Evolutionary conservation across 257 asterid genomes (phyloP).

Genomic region (Petrea volubilis): DNA sequence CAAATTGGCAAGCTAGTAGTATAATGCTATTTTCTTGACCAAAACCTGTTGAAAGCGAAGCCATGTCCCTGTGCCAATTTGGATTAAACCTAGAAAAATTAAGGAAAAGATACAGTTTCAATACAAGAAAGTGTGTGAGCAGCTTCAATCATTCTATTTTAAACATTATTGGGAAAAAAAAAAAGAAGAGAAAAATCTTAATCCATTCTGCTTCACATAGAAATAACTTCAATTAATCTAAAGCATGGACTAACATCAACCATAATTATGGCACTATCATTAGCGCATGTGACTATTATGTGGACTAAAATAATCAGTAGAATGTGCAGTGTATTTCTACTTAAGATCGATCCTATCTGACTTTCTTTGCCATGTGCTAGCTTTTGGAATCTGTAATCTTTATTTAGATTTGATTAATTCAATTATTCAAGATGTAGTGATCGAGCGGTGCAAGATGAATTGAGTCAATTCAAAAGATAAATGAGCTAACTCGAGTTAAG

Average conservation of each 20-base stretch:
- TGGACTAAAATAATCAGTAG: constrained; percentile 7
- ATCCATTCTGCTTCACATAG: neutral
- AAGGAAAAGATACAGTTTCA: neutral
- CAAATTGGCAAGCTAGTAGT: no score
- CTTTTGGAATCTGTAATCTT: constrained; percentile 25
- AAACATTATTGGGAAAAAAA: no score
- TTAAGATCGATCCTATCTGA: neutral
- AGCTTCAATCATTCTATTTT: no score
- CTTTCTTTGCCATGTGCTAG: constrained; percentile 36
- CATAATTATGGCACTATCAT: constrained; percentile 19
- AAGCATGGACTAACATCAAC: neutral
- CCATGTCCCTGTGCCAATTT: no score
- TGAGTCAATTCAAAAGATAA: no score
- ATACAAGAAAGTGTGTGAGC: neutral
- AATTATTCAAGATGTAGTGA: constrained; percentile 24
- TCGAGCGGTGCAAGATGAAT: no score
- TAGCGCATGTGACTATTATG: no score
- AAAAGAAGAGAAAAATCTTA: no score
- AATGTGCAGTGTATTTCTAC: neutral
- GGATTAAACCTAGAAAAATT: neutral
- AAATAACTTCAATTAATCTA: constrained; percentile 4
- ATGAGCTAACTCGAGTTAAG: no score
- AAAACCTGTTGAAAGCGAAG: no score
- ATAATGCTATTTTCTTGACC: no score
- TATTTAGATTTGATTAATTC: constrained; percentile 16